Conservation (phyloP, 768 basidiomycete genomes). For the Tylopilus intermedius region DNA sequence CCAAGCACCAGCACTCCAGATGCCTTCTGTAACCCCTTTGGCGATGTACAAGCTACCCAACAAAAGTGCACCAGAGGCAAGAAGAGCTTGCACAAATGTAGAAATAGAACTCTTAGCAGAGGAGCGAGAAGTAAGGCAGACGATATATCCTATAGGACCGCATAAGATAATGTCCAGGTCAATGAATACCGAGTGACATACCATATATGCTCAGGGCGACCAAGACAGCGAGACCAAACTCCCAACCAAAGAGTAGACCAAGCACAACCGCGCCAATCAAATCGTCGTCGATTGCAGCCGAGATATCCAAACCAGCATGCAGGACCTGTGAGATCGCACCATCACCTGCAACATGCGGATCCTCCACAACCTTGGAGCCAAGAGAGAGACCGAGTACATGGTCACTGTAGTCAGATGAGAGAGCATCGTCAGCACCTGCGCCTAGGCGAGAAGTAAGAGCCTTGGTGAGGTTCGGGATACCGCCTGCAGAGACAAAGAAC, state of each 20-base stretch:
- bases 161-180: background rate
- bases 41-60: constrained; percentile 45
- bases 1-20: constrained; percentile 29
- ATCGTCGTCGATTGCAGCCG: constrained; percentile 82
- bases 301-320: constrained; percentile 49
- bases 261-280: constrained; percentile 67
- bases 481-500: constrained; percentile 73
- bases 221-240: constrained; percentile 61
- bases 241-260: constrained; percentile 58
- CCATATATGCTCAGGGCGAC: constrained; percentile 72
- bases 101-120: background rate
- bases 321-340: constrained; percentile 16
- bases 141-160: constrained; percentile 14
- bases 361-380: constrained; percentile 81
- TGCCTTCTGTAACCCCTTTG: constrained; percentile 25
- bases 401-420: constrained; percentile 60
- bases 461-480: constrained; percentile 64
- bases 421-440: constrained; percentile 78
- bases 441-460: constrained; percentile 84
- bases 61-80: constrained; percentile 77
- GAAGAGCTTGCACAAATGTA: constrained; percentile 63
- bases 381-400: constrained; percentile 85
- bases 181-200: constrained; percentile 26
- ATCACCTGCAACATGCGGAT: constrained; percentile 14
- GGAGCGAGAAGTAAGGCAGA: constrained; percentile 10